Evolutionary conservation across 225 moss, liverwort and hornwort species (phyloP).

Genomic region (Antitrichia curtipendula): DNA sequence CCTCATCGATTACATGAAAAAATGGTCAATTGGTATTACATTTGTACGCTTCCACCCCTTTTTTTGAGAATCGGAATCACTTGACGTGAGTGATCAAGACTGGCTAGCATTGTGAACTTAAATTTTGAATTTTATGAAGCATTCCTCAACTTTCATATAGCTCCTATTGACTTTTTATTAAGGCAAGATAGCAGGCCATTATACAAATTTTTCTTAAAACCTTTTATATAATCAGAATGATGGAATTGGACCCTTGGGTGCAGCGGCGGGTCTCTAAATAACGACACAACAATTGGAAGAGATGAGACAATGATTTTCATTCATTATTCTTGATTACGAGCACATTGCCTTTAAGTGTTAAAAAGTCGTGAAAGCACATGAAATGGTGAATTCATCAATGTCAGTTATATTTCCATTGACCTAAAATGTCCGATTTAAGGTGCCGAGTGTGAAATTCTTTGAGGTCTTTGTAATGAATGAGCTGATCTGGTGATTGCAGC

Average conservation of each 20-base stretch:
- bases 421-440: neutral
- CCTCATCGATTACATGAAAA: neutral
- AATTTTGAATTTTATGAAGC: neutral
- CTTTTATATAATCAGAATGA: neutral
- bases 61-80: neutral
- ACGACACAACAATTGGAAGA: neutral
- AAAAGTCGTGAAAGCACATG: neutral
- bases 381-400: neutral
- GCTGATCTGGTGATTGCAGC: constrained; percentile 9
- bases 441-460: neutral
- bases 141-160: neutral
- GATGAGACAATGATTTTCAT: neutral
- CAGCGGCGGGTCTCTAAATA: neutral
- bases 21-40: neutral
- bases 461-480: neutral
- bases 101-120: neutral
- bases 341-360: neutral
- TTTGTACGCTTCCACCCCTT: neutral
- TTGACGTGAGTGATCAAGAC: neutral
- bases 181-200: too few species aligned
- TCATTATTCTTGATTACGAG: neutral
- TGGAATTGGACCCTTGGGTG: neutral
- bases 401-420: neutral
- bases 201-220: neutral
- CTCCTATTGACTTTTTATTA: neutral